Base-by-base conservation (phyloP, 2,329 filamentous ascomycete species). In the Beauveria sp. region DNA sequence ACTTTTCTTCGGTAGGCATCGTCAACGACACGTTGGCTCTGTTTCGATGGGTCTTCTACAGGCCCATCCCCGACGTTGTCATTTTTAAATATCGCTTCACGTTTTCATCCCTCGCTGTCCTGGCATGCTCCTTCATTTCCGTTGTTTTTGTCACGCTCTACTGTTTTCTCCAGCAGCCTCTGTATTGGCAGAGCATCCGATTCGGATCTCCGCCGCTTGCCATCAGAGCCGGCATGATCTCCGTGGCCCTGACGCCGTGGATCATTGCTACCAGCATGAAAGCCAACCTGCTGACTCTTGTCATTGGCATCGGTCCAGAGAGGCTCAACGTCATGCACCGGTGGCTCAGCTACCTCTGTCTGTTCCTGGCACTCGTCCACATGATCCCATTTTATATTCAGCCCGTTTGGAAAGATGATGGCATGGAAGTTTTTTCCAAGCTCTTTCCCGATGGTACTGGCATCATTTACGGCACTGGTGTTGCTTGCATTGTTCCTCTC, bases 271-370 rank as follows among this genome's bases (percentile, higher is more conserved):
- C 94, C 12, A 91, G 90, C 70, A 96, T 91, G 81, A 97, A 97
- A 74, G 89, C 91, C 18, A 97, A 97, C 70, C 70, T 96, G 37
- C 82, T 97, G 60, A 88, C 89, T 1, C 75, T 92, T 61, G 75
- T 97, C 62, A 96, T 92, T 5, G 93, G 93, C 16, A 93, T 97
- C 66, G 91, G 92, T 3, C 92, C 94, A 43, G 93, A 97, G 71
- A 83, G 93, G 54, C 81, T 97, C 55, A 97, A 96, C 67, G 92
- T 97, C 37, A 82, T 97, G 63, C 93, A 97, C 74, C 86, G 93
- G 67, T 97, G 92, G 92, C 85, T 89, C 8, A 91, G 89, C 30
- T 96, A 96, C 70, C 76, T 97, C 12, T 94, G 89, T 69, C 79
- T 96, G 1, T 87, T 96, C 64, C 78, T 97, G 61, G 87, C 90